Base-by-base conservation (phyloP, 2,329 filamentous ascomycete species). In the Aspergillus latus region DNA sequence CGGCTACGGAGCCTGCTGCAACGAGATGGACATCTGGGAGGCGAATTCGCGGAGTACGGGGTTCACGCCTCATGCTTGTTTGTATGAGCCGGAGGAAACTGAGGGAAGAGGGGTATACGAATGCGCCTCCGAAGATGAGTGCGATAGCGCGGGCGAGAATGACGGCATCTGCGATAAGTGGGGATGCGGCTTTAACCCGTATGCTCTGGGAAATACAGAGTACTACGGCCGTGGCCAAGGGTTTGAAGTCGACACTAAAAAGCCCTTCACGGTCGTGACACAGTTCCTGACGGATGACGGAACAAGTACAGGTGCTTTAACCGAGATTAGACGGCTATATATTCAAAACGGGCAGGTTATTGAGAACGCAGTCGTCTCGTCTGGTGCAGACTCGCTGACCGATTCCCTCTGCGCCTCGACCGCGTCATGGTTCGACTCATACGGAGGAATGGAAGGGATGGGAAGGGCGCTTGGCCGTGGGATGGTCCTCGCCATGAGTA, bases 1-100 rank as follows among this genome's bases (percentile, higher is more conserved):
- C 13, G 72, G 73, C 11, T 69, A 76, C 28, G 85, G 85, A 42
- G 75, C 83, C 28, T 87, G 85, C 78, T 88, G 85, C 72, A 76
- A 80, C 54, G 85, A 88, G 72, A 85, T 88, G 80, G 85, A 88
- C 63, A 78, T 85, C 70, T 87, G 84, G 84, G 84, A 88, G 74
- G 84, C 84, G 64, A 88, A 88, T 77, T 77, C 77, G 59, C 79
- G 84, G 62, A 79, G 84, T 26, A 82, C 80, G 10, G 84, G 84
- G 49, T 81, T 79, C 66, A 88, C 86, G 9, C 84, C 86, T 16
- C 86, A 88, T 67, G 30, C 32, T 5, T 46, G 50, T 30, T 77
- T 82, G 37, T 88, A 85, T 77, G 74, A 70, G 55, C 34, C 34
- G 34, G 73, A 68, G 49, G 71, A 73, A 39, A 15, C 42, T 5